Evolutionary conservation across 805 yeast genomes (phyloP).

Genomic region (Candida pseudofarinosa): DNA sequence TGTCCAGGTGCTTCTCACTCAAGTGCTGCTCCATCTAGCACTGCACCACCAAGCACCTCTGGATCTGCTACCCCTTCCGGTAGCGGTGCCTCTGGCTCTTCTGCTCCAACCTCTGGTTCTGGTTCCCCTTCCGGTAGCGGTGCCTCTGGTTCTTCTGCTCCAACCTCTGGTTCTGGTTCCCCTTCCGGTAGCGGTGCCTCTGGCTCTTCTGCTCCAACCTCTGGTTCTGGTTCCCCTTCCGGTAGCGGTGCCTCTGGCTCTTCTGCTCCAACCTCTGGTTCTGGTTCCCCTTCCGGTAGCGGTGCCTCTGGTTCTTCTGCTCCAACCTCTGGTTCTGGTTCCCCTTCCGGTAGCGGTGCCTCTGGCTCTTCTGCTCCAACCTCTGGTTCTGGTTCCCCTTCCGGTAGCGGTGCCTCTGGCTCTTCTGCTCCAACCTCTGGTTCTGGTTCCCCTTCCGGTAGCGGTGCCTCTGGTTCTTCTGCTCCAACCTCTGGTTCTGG

Average conservation of each 20-base stretch:
- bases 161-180: slow-evolving; percentile 2
- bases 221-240: slow-evolving; percentile 2
- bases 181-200: neutral
- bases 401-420: slow-evolving; percentile 3
- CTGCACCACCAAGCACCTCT: slow-evolving; percentile 5
- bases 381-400: neutral
- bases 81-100: neutral
- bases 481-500: slow-evolving; percentile 2
- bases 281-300: neutral
- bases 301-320: neutral
- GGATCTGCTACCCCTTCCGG: slow-evolving; percentile 1
- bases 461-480: neutral
- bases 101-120: slow-evolving; percentile 3
- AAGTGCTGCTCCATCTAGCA: neutral
- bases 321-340: neutral
- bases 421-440: neutral
- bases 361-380: neutral
- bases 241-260: neutral
- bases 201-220: slow-evolving; percentile 1
- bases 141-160: slow-evolving; percentile 2
- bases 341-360: neutral
- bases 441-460: too few species aligned
- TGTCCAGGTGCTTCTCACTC: slow-evolving; percentile 5
- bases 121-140: slow-evolving; percentile 1
- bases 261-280: neutral